Evolutionary conservation across 2,329 filamentous ascomycete genomes (phyloP).

Genomic region (Sclerotiophoma versabilis): DNA sequence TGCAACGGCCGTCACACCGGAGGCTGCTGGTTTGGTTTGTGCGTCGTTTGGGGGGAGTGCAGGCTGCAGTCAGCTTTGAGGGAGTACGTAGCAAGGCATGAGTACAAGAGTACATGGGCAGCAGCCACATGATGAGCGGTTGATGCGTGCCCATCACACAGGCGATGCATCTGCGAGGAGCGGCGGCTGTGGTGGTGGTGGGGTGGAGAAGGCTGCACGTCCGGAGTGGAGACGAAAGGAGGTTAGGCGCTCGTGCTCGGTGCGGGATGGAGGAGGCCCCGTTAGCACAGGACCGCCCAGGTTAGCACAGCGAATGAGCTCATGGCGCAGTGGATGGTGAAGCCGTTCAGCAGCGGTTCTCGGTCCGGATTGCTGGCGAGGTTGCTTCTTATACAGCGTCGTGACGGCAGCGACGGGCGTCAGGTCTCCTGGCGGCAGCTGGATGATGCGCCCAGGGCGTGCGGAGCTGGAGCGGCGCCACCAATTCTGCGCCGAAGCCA

Average conservation of each 20-base stretch:
- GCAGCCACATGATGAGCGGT: constrained; percentile 27
- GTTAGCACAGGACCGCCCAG: background rate
- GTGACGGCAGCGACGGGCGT: background rate
- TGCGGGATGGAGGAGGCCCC: background rate
- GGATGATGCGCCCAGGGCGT: background rate
- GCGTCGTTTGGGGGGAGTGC: background rate
- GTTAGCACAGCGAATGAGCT: background rate
- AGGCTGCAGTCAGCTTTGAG: too few species aligned
- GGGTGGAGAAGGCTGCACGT: constrained; percentile 10
- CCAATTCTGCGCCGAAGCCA: constrained; percentile 7
- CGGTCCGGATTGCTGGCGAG: background rate
- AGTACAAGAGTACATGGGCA: background rate
- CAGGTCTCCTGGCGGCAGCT: background rate
- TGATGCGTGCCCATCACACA: constrained; percentile 26
- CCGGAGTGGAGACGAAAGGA: constrained; percentile 5
- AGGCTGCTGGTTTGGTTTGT: background rate
- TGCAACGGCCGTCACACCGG: background rate
- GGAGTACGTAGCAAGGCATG: too few species aligned
- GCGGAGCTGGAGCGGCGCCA: background rate
- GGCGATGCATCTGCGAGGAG: constrained; percentile 11
- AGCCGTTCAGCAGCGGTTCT: background rate
- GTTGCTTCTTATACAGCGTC: too few species aligned
- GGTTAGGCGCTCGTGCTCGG: background rate
- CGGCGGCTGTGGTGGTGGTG: too few species aligned
- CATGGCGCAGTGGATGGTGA: background rate